Evolutionary conservation across 2,329 filamentous ascomycete species (phyloP), one percentile per base, ranked within the genome.

Genomic region (Trichoderma hamatum): DNA sequence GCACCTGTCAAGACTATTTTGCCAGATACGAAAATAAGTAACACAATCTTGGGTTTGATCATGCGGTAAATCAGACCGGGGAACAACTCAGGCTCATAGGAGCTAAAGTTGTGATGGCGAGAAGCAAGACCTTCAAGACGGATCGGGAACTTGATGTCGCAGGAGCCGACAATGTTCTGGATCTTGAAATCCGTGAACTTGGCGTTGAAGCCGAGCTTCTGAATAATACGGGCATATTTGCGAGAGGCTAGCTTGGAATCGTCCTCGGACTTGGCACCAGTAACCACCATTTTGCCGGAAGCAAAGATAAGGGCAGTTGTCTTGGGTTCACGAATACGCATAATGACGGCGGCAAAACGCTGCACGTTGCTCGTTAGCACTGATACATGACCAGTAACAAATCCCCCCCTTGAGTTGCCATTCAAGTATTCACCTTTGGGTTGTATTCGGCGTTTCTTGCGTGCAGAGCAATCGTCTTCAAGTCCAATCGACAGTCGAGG

Each of bases 141-240:
- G 75, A 99, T 97, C 66, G 96, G 96, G 84, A 99, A 99, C 86
- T 97, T 97, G 87, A 99, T 97, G 80, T 99, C 96, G 82, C 95
- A 98, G 70, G 94, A 97, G 73, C 96, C 96, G 74, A 99, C 96
- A 73, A 99, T 98, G 83, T 99, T 99, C 85, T 97, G 94, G 77
- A 99, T 99, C 88, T 98, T 99, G 85, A 99, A 99, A 81, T 99
- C 96, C 74, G 94, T 97, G 82, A 99, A 98, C 88, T 97, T 97
- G 77, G 96, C 95, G 75, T 97, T 97, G 87, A 99, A 99, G 72
- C 96, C 96, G 71, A 99, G 92, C 85, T 99, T 99, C 87, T 99
- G 96, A 76, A 99, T 98, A 82, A 99, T 98, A 77, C 96, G 94
- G 65, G 96, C 96, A 79, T 98, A 98, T 83, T 99, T 99, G 83